Base-by-base conservation (phyloP, 148 eudicot species). In the Nepenthes gracilis region DNA sequence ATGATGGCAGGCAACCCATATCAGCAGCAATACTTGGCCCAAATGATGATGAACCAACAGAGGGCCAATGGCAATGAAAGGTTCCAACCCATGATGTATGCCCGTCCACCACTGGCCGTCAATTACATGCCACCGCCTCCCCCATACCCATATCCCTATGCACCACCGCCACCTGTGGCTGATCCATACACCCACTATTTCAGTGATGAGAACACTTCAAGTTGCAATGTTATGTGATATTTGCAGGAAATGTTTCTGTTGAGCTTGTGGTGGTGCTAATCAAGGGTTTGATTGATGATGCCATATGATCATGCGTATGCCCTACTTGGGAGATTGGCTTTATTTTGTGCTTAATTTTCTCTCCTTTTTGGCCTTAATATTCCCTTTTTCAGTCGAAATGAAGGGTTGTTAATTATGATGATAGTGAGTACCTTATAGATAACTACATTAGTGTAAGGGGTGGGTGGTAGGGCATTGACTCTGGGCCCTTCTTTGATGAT, bases 21-120 rank as follows among this genome's bases (percentile, higher is more conserved):
- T 58, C 77, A 76, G 13, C 97, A 90, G 57, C 94, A 86, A 49
- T 86, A 83, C 60, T 2, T 87, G 67, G 83, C 86, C 2, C 90
- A 89, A 43, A 75, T 80, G 82, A 91, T 91, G 97, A 92, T 92
- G 96, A 83, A 82, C 77, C 97, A 92, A 60, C 97, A 87, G 63
- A 72, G 86, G 0, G 86, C 85, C 1, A 70, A 73, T 13, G 95
- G 95, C 15, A 81, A 79, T 59, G 96, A 85, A 67, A 72, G 85
- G 84, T 88, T 88, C 63, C 96, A 88, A 35, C 95, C 92, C n/a
- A 85, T 92, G 97, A 92, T 91, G 90, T 91, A 91, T 11, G 90
- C 92, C 4, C 73, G 87, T 48, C 96, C 93, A 0, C 93, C 90
- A 1, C 85, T 90, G 1, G 85, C 81, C 0, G 83, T 85, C 70